Evolutionary conservation across 345 rosid species (phyloP).

Genomic region (Camelina hispida): DNA sequence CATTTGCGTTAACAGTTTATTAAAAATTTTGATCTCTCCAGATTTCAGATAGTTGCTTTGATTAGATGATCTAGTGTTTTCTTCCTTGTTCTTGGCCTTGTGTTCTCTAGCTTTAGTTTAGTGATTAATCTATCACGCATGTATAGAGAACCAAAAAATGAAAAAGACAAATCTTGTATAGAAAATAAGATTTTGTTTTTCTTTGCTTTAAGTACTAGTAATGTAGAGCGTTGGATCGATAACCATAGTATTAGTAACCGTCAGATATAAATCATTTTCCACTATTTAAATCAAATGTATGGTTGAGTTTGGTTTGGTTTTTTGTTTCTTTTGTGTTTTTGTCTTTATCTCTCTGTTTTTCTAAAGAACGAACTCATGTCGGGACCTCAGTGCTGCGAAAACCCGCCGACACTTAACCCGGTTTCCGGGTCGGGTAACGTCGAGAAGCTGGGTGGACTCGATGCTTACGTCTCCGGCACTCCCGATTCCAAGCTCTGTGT

Average conservation of each 20-base stretch:
- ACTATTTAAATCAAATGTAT: neutral
- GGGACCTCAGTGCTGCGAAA: slow-evolving; percentile 73
- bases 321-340: neutral
- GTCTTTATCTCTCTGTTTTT: neutral
- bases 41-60: slow-evolving; percentile 28
- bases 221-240: too few relatives aligned
- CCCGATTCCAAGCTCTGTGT: slow-evolving; percentile 58
- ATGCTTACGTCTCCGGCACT: slow-evolving; percentile 69
- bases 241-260: too few relatives aligned
- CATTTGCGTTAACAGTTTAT: slow-evolving; percentile 30
- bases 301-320: slow-evolving; percentile 18
- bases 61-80: slow-evolving; percentile 3
- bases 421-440: slow-evolving; percentile 63
- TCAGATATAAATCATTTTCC: too few relatives aligned
- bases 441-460: slow-evolving; percentile 65
- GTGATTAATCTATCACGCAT: slow-evolving; percentile 30
- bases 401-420: slow-evolving; percentile 69
- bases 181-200: neutral
- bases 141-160: slow-evolving; percentile 13
- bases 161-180: slow-evolving; percentile 33
- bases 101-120: slow-evolving; percentile 24
- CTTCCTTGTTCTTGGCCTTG: neutral
- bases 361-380: slow-evolving; percentile 50
- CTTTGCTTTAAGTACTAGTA: too few relatives aligned
- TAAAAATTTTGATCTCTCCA: slow-evolving; percentile 29